Evolutionary conservation across 177 flowering plant genomes (phyloP).

Genomic region (Vitis hybrid): DNA sequence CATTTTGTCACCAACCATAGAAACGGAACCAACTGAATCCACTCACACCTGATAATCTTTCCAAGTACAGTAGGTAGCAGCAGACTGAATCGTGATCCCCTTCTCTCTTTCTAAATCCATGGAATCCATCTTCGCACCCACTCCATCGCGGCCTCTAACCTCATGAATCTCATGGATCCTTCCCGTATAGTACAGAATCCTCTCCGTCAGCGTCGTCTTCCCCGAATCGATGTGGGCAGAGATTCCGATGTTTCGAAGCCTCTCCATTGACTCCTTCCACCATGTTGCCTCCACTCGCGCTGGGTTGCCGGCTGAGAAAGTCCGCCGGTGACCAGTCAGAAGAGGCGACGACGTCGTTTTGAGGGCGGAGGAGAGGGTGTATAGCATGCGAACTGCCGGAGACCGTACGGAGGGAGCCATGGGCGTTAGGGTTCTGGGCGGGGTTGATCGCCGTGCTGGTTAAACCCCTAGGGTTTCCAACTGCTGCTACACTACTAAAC

Average conservation of each 20-base stretch:
- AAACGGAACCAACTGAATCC: not conserved
- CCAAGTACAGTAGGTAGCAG: constrained; percentile 98
- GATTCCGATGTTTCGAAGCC: constrained; percentile 88
- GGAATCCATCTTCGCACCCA: constrained; percentile 99
- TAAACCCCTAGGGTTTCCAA: constrained; percentile 8
- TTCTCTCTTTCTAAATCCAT: constrained; percentile 99
- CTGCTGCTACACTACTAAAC: constrained; percentile 7
- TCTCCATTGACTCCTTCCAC: constrained; percentile 85
- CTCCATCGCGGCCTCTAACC: constrained; percentile 92
- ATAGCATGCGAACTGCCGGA: constrained; percentile 50
- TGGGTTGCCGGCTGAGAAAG: constrained; percentile 53
- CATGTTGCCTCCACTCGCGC: constrained; percentile 61
- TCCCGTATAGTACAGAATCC: constrained; percentile 86
- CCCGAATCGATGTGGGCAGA: constrained; percentile 99
- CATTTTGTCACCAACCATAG: not conserved
- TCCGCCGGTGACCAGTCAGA: constrained; percentile 28
- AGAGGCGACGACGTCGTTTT: constrained; percentile 15
- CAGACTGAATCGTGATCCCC: constrained; percentile 98
- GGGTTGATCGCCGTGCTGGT: not conserved
- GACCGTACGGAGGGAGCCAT: constrained; percentile 53
- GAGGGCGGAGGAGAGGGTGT: constrained; percentile 40
- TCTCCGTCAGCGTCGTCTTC: constrained; percentile 91
- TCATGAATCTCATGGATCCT: constrained; percentile 96
- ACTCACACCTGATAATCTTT: constrained; percentile 72
- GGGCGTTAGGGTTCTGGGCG: constrained; percentile 10